Percentiles rank a stretch among this genome's conserved stretches.
These are phyloP conservation scores for Penstemon newberryi DNA, from an alignment of 257 asterid genomes.

Conservation along the genomic window DNA sequence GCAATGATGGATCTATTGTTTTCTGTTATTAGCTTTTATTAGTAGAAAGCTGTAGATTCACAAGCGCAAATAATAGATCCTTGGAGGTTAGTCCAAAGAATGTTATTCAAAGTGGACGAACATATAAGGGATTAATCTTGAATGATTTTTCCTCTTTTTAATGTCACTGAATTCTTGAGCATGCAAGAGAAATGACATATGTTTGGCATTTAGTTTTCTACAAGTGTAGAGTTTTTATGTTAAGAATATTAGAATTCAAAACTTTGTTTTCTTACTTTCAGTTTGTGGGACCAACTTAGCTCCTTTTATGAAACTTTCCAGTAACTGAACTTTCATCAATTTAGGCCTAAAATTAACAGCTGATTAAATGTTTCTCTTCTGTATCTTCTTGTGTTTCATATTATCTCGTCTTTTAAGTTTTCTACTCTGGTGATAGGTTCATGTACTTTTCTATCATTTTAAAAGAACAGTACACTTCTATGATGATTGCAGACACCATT, in stretches of 20 bases:
- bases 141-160: neutral
- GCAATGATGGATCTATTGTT: neutral
- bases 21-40: neutral
- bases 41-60: neutral
- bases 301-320: slow-evolving; percentile 2
- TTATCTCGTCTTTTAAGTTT: neutral
- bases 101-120: neutral
- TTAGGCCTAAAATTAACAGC: neutral
- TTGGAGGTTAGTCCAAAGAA: slow-evolving; percentile 9
- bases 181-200: neutral
- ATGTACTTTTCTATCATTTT: slow-evolving; percentile 2
- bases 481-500: neutral
- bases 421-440: slow-evolving; percentile 8
- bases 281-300: slow-evolving; percentile 5
- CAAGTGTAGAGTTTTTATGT: neutral
- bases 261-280: neutral
- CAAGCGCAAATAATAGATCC: neutral
- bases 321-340: neutral
- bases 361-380: neutral
- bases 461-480: neutral
- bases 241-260: slow-evolving; percentile 5
- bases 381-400: neutral
- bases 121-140: neutral
- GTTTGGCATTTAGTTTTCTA: neutral
- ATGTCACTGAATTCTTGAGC: neutral